phyloP scores from a whole-genome alignment of 768 basidiomycete genomes.

The Tephrocybe sp. region DNA sequence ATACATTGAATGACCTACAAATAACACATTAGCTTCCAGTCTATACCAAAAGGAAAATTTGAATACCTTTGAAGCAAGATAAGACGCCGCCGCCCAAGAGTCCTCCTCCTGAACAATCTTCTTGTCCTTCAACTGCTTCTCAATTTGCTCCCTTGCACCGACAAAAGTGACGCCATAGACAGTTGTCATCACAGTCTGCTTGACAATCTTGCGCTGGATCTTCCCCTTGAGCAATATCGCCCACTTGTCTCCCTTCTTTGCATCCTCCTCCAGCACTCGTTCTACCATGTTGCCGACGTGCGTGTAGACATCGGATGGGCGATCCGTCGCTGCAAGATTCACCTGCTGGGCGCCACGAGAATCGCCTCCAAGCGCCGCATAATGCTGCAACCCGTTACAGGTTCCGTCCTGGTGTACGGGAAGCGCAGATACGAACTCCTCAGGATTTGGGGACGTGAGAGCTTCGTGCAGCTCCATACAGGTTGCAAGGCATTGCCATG shows the following conservation, averaged over 20 bases:
- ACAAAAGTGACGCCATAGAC: slow-evolving; percentile 97
- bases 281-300: slow-evolving; percentile 89
- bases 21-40: not conserved
- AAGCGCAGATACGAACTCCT: slow-evolving; percentile 61
- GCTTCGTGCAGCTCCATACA: slow-evolving; percentile 89
- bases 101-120: slow-evolving; percentile 69
- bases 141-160: slow-evolving; percentile 94
- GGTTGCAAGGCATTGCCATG: slow-evolving; percentile 95
- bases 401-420: slow-evolving; percentile 98
- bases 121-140: slow-evolving; percentile 78
- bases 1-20: slow-evolving; percentile 73
- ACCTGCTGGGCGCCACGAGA: slow-evolving; percentile 85
- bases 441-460: slow-evolving; percentile 64
- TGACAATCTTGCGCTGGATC: slow-evolving; percentile 91
- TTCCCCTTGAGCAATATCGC: slow-evolving; percentile 72
- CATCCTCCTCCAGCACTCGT: slow-evolving; percentile 54
- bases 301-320: slow-evolving; percentile 94
- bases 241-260: slow-evolving; percentile 42
- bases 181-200: slow-evolving; percentile 99
- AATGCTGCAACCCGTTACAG: slow-evolving; percentile 98
- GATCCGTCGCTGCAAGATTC: slow-evolving; percentile 79
- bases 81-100: slow-evolving; percentile 72
- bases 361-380: slow-evolving; percentile 96
- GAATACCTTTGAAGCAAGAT: slow-evolving; percentile 73
- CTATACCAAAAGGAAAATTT: not conserved